Conservation (phyloP, 176 grass and related monocot species). For the Phoenix dactylifera region DNA sequence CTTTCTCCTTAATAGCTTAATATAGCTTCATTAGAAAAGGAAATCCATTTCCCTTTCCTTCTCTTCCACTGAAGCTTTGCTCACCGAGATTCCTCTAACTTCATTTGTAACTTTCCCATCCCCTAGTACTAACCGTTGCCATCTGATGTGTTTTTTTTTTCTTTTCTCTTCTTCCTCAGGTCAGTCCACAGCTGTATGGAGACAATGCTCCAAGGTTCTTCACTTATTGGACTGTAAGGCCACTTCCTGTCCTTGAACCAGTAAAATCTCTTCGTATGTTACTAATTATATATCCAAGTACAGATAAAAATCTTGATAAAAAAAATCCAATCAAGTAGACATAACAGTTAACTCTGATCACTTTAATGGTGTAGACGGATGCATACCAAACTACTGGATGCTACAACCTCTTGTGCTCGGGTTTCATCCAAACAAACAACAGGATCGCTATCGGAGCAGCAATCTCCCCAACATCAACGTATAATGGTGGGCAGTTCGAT, state of each 20-base stretch:
- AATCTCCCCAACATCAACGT: constrained; percentile 68
- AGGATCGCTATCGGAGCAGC: constrained; percentile 85
- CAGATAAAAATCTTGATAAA: too few species aligned
- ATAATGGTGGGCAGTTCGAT: constrained; percentile 62
- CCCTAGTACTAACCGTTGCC: neutral
- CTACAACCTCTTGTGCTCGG: constrained; percentile 89
- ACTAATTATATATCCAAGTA: too few species aligned
- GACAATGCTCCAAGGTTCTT: constrained; percentile 80
- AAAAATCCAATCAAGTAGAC: too few species aligned
- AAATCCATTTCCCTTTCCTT: too few species aligned
- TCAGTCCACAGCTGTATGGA: constrained; percentile 86
- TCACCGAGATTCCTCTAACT: too few species aligned
- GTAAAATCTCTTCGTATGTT: too few species aligned
- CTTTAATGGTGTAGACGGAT: constrained; percentile 34
- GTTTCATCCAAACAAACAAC: constrained; percentile 92
- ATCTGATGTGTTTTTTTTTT: neutral
- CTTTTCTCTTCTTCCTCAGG: constrained; percentile 22
- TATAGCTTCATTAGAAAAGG: too few species aligned
- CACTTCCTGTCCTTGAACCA: neutral
- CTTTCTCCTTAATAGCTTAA: too few species aligned
- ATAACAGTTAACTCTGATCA: too few species aligned
- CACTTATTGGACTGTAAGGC: constrained; percentile 86
- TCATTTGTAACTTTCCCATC: too few species aligned
- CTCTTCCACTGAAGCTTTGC: too few species aligned
- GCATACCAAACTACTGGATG: constrained; percentile 94